These are phyloP conservation scores for Gillenia trifoliata DNA, from an alignment of 306 rosid species.

Conservation along the genomic window DNA sequence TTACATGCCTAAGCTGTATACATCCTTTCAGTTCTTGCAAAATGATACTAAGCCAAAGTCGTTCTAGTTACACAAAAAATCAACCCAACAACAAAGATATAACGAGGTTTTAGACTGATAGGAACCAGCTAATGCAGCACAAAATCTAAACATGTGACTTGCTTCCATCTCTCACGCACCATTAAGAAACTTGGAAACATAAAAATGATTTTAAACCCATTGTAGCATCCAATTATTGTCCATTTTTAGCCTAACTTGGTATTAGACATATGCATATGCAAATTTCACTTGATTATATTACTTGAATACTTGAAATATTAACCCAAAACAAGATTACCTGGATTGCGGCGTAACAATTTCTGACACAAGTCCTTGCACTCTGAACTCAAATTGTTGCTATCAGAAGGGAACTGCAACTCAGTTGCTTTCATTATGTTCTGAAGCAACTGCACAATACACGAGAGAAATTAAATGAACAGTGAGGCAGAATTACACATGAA, in stretches of 20 bases:
- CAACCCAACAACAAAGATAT: background rate
- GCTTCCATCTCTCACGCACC: background rate
- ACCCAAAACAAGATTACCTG: constrained; percentile 45
- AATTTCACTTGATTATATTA: background rate
- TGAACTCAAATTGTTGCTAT: constrained; percentile 52
- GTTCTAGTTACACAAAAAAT: background rate
- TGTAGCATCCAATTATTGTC: background rate
- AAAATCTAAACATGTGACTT: background rate
- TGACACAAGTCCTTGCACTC: constrained; percentile 91
- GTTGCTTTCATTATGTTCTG: constrained; percentile 91
- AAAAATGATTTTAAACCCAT: background rate
- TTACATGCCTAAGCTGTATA: background rate
- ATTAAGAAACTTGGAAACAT: background rate
- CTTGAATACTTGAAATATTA: background rate
- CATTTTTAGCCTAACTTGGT: background rate
- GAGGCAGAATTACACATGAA: constrained; percentile 13
- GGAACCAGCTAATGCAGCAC: background rate
- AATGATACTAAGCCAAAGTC: background rate
- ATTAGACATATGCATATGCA: background rate
- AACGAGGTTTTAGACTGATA: background rate
- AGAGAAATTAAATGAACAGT: constrained; percentile 8
- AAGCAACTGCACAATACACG: constrained; percentile 65
- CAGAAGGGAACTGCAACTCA: constrained; percentile 71
- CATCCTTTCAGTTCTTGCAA: background rate
- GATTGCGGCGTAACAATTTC: constrained; percentile 89